phyloP scores from a whole-genome alignment of 306 rosid species.

The Quercus variabilis region DNA sequence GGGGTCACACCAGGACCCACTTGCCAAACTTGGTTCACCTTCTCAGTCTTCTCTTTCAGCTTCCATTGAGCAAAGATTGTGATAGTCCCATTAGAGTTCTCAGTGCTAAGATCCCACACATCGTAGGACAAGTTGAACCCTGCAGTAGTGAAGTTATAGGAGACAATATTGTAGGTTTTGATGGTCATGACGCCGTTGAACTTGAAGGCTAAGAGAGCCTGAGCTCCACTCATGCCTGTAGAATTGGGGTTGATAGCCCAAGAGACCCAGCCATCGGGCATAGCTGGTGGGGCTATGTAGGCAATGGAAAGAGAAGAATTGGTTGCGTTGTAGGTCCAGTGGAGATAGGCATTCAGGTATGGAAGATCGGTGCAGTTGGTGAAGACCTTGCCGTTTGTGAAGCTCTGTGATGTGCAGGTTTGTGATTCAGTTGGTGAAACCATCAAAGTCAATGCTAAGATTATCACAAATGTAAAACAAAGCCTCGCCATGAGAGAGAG shows the following conservation, averaged over 20 bases:
- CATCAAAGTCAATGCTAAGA: no score
- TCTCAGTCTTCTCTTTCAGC: constrained; percentile 30
- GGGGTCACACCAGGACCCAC: constrained; percentile 41
- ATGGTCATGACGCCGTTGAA: not conserved
- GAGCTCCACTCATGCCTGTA: constrained; percentile 52
- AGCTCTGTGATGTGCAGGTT: constrained; percentile 42
- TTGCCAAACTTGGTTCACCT: constrained; percentile 59
- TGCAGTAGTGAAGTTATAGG: not conserved
- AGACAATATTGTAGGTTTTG: constrained; percentile 31
- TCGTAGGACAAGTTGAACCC: constrained; percentile 27
- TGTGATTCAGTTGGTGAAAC: no score
- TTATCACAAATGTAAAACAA: no score
- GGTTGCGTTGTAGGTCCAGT: constrained; percentile 47
- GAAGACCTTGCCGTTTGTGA: constrained; percentile 34
- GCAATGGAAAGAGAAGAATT: constrained; percentile 63
- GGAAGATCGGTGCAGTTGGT: constrained; percentile 56
- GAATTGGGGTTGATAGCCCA: constrained; percentile 71
- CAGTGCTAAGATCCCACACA: constrained; percentile 30
- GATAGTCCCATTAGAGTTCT: not conserved
- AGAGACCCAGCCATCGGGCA: constrained; percentile 47
- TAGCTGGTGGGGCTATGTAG: constrained; percentile 35
- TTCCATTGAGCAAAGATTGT: constrained; percentile 40
- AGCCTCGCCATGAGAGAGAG: no score
- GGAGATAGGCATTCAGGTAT: constrained; percentile 41
- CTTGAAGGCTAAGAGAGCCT: constrained; percentile 49